A percentile compares a stretch with the other conserved stretches of the same genome.
These are phyloP conservation scores for Xerocomellus chrysenteron DNA, from an alignment of 768 basidiomycete species.

Conservation along the genomic window DNA sequence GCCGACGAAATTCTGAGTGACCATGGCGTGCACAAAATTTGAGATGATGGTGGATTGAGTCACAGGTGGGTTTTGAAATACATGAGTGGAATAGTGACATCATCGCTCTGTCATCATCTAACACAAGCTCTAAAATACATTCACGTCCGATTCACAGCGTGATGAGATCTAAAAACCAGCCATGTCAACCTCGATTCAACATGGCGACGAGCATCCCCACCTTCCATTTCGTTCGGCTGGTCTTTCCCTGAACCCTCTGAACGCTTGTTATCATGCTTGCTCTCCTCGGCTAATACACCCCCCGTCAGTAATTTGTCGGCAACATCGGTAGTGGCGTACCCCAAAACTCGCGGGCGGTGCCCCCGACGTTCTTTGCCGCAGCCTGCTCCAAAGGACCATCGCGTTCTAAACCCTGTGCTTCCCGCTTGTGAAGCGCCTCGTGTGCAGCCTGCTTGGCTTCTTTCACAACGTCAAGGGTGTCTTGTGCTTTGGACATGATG, in stretches of 20 bases:
- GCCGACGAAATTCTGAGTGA: constrained; percentile 28
- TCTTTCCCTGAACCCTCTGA: background rate
- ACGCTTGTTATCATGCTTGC: background rate
- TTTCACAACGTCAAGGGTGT: background rate
- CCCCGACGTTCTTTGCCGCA: background rate
- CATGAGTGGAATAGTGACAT: constrained; percentile 4
- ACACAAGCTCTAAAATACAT: no score
- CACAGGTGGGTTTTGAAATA: background rate
- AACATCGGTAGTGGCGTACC: background rate
- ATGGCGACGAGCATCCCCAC: background rate
- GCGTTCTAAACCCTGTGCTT: background rate
- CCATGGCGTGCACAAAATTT: constrained; percentile 6
- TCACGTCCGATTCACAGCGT: background rate
- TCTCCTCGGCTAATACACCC: background rate
- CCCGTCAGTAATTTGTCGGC: background rate
- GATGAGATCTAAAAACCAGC: background rate
- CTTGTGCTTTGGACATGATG: background rate
- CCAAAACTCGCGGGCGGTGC: background rate
- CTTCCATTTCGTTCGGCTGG: background rate
- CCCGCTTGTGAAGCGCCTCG: background rate
- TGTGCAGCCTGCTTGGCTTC: background rate
- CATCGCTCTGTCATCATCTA: background rate
- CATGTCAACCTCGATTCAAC: background rate
- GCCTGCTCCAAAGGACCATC: background rate
- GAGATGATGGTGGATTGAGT: background rate